A percentile compares a stretch with the other conserved stretches of the same genome.
phyloP scores from a whole-genome alignment of 2,329 filamentous ascomycete genomes.

The Aspergillus pseudotamarii region DNA sequence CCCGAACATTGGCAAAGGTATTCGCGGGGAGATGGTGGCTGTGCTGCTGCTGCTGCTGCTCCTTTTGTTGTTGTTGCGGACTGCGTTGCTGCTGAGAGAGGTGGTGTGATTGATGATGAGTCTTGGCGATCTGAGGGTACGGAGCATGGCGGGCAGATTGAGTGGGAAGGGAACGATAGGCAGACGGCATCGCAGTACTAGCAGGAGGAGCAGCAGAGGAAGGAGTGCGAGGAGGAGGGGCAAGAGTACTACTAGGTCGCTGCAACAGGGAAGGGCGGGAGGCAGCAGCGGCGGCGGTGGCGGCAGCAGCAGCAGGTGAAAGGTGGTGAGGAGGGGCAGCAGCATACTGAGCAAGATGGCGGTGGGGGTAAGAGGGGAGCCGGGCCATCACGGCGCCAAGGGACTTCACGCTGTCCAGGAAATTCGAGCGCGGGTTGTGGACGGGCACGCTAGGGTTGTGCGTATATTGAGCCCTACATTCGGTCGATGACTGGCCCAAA shows the following conservation, averaged over 20 bases:
- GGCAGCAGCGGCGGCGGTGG: conserved; percentile 18
- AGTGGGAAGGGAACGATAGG: conserved; percentile 44
- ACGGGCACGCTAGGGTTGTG: conserved; percentile 64
- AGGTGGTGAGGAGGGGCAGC: conserved; percentile 19
- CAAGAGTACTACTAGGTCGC: conserved; percentile 32
- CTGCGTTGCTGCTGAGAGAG: conserved; percentile 19
- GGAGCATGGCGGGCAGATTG: conserved; percentile 42
- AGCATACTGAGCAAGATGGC: conserved; percentile 11
- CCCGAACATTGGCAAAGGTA: conserved; percentile 45
- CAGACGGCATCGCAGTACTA: conserved; percentile 46
- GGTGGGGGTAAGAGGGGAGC: conserved; percentile 24
- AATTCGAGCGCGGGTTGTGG: conserved; percentile 54
- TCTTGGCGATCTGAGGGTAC: conserved; percentile 40
- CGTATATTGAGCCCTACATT: conserved; percentile 88
- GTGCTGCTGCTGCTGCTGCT: conserved; percentile 20
- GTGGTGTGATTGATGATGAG: conserved; percentile 29
- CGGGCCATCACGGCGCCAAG: conserved; percentile 37
- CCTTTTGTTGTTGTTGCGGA: conserved; percentile 6
- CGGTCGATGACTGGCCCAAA: conserved; percentile 81
- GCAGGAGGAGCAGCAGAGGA: conserved; percentile 26
- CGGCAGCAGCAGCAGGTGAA: conserved; percentile 19
- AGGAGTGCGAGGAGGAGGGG: conserved; percentile 36
- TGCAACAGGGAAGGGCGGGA: conserved; percentile 37
- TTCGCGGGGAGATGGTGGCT: conserved; percentile 38
- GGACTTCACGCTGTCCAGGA: conserved; percentile 51